Base-by-base conservation (phyloP, 2,329 filamentous ascomycete species). In the Phoma sp. region DNA sequence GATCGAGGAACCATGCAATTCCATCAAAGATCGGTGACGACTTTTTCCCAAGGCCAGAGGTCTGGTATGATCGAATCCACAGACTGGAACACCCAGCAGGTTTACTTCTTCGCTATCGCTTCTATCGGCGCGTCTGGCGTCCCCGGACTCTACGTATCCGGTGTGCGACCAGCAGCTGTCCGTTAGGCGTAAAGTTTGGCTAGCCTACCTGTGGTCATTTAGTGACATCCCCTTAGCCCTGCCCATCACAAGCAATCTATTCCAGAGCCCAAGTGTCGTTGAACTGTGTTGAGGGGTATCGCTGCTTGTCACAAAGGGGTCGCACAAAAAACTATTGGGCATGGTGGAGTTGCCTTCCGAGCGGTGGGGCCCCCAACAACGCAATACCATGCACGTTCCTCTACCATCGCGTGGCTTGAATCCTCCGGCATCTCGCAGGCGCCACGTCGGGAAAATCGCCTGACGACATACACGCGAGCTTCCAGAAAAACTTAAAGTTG, bases 31-130 rank as follows among this genome's bases (percentile, higher is more conserved):
- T 18, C 18, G 83, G 83, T 40, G 80, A 83, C 29, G 82, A 79
- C 33, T 71, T 69, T 29, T 18, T 79, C 79, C 13, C 77, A 75
- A 64, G 86, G 83, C 83, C 83, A 86, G 1, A 83, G 81, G 22
- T 82, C 74, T 58, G 76, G 76, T 40, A 78, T 72, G 35, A 18
- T 75, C 75, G 41, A 78, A 71, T 32, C 79, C 71, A 83, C 83
- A 86, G 14, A 86, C 9, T 6, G 74, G 3, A 76, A 73, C 29
- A 79, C 77, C 83, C 83, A 85, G 52, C 76, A 57, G 48, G 30
- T 51, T 35, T 66, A 60, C 32, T 57, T 18, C 18, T 18, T 18
- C 18, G 18, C 18, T 18, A 18, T 18, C 18, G 18, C 18, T 18
- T 18, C 18, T 18, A 18, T 18, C 18, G 18, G 18, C 18, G 18